Evolutionary conservation across 1,284 basidiomycete species (phyloP).

Genomic region (Rhizoctonia solani): DNA sequence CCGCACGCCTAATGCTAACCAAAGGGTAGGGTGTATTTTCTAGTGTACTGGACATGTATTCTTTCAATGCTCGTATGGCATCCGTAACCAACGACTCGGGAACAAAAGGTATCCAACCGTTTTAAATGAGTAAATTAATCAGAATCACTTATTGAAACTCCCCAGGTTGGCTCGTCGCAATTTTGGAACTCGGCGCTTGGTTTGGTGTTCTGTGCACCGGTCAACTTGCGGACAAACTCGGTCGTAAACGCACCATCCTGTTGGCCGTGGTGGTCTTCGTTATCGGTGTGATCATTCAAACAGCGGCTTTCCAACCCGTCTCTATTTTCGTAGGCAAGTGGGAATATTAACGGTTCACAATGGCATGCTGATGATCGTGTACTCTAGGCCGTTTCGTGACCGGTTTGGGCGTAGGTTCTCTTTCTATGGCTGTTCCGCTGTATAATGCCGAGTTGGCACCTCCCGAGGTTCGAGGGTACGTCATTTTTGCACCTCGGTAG

Average conservation of each 20-base stretch:
- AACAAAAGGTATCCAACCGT: slow-evolving; percentile 50
- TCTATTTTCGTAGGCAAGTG: slow-evolving; percentile 67
- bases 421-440: slow-evolving; percentile 74
- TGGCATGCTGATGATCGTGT: slow-evolving; percentile 11
- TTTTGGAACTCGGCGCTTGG: slow-evolving; percentile 66
- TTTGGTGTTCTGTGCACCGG: slow-evolving; percentile 70
- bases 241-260: slow-evolving; percentile 71
- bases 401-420: slow-evolving; percentile 74
- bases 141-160: not conserved
- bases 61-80: slow-evolving; percentile 60
- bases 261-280: slow-evolving; percentile 67
- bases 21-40: slow-evolving; percentile 67
- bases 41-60: slow-evolving; percentile 64
- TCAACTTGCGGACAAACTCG: slow-evolving; percentile 70
- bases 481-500: not conserved
- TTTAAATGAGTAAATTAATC: not conserved
- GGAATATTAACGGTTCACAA: not conserved
- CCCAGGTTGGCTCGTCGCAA: slow-evolving; percentile 64
- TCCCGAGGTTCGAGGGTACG: slow-evolving; percentile 72
- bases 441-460: slow-evolving; percentile 80
- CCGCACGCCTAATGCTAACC: not conserved
- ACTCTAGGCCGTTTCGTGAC: slow-evolving; percentile 67
- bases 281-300: slow-evolving; percentile 70
- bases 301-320: slow-evolving; percentile 55
- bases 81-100: slow-evolving; percentile 55